phyloP scores from a whole-genome alignment of 2,329 filamentous ascomycete genomes.

The Claviceps humidiphila region DNA sequence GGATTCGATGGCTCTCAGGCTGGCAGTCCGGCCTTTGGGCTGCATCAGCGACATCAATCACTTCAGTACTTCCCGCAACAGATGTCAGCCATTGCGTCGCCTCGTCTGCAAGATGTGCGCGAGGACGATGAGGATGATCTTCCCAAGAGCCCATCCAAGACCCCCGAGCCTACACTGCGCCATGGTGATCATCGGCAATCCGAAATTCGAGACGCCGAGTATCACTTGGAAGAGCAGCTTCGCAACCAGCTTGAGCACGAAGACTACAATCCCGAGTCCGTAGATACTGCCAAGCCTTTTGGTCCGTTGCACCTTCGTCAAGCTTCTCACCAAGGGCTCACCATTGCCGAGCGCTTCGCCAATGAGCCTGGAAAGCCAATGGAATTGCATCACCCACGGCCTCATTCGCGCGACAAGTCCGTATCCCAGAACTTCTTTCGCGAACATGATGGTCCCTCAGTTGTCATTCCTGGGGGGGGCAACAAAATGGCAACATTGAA shows the following conservation, averaged over 20 bases:
- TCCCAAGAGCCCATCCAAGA: slow-evolving; percentile 39
- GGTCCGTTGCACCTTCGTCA: slow-evolving; percentile 26
- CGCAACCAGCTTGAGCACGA: slow-evolving; percentile 68
- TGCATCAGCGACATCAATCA: slow-evolving; percentile 46
- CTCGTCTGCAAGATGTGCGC: slow-evolving; percentile 56
- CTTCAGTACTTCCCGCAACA: slow-evolving; percentile 44
- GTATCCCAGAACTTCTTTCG: slow-evolving; percentile 53
- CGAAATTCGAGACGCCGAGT: slow-evolving; percentile 75
- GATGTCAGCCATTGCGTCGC: slow-evolving; percentile 41
- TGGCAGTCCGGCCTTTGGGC: slow-evolving; percentile 27
- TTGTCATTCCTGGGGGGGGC: slow-evolving; percentile 24
- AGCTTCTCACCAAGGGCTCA: slow-evolving; percentile 37
- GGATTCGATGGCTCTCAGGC: slow-evolving; percentile 36
- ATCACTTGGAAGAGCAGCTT: slow-evolving; percentile 69
- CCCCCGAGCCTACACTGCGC: slow-evolving; percentile 34
- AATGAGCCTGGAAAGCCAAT: slow-evolving; percentile 39
- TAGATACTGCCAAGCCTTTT: slow-evolving; percentile 13
- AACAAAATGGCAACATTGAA: slow-evolving; percentile 28
- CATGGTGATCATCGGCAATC: slow-evolving; percentile 63
- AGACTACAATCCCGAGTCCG: slow-evolving; percentile 53
- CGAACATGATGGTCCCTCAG: slow-evolving; percentile 36
- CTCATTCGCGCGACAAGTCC: slow-evolving; percentile 62
- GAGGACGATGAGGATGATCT: slow-evolving; percentile 55
- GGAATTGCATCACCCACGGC: slow-evolving; percentile 56
- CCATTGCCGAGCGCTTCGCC: slow-evolving; percentile 36